Percentiles rank a stretch among this genome's conserved stretches.
These are phyloP conservation scores for Penicillium argentinense DNA, from an alignment of 495 filamentous ascomycete species.

Conservation along the genomic window DNA sequence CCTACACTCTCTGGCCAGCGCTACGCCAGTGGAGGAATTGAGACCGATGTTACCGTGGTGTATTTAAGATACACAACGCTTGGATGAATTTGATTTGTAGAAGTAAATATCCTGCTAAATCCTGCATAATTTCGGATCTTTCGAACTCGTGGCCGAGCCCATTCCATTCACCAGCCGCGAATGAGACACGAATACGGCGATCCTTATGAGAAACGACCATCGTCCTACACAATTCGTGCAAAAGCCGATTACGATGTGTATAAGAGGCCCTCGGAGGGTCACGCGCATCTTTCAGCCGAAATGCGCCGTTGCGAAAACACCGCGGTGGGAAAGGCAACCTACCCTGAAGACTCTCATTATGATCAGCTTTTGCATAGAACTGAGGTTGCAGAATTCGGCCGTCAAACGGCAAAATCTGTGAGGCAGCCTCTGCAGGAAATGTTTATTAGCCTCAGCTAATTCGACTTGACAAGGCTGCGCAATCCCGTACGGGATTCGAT, in stretches of 20 bases:
- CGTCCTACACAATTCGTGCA: background rate
- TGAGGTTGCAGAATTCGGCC: background rate
- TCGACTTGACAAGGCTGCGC: background rate
- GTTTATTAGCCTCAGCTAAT: no score
- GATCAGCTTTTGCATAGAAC: background rate
- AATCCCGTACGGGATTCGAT: background rate
- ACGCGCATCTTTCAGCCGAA: background rate
- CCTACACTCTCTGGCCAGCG: no score
- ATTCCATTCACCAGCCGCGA: background rate
- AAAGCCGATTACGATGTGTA: background rate
- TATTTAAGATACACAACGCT: no score
- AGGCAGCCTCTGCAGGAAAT: background rate
- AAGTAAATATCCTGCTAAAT: no score
- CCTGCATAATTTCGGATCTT: no score
- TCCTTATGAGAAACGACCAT: background rate
- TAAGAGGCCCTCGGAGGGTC: background rate
- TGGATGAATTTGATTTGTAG: no score
- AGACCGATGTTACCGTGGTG: no score
- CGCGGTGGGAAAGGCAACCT: background rate
- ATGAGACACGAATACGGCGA: background rate
- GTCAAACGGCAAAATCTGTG: background rate
- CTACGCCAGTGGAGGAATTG: no score
- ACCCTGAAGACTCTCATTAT: background rate
- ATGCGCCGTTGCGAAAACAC: background rate
- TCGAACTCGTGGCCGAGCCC: slow-evolving; percentile 1